A percentile compares a stretch with the other conserved stretches of the same genome.
Evolutionary conservation across 805 yeast species (phyloP).

Genomic region (Suhomyces tanzawaensis): DNA sequence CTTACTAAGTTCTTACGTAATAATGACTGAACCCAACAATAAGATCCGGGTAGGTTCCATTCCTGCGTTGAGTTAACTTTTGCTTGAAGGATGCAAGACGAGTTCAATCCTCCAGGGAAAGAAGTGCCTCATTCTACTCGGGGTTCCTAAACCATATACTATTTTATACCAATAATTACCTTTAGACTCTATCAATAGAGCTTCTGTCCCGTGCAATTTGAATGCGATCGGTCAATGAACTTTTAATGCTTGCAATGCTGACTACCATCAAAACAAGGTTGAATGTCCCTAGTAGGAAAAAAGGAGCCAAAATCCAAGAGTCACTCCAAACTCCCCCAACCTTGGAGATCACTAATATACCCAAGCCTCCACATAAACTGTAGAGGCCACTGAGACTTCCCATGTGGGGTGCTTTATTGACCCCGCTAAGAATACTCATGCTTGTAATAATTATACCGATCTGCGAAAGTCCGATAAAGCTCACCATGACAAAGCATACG

Average conservation of each 20-base stretch:
- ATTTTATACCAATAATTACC: too few species aligned
- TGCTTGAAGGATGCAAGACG: too few species aligned
- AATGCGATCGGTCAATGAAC: background rate
- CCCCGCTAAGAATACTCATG: slow-evolving; percentile 51
- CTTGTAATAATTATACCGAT: slow-evolving; percentile 62
- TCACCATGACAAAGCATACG: slow-evolving; percentile 39
- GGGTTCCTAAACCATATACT: too few species aligned
- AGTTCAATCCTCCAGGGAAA: too few species aligned
- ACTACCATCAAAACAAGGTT: slow-evolving; percentile 22
- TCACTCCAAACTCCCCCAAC: slow-evolving; percentile 64
- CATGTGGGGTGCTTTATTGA: slow-evolving; percentile 40
- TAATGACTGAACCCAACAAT: too few species aligned
- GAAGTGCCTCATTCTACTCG: too few species aligned
- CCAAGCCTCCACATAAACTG: slow-evolving; percentile 66
- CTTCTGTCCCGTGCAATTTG: too few species aligned
- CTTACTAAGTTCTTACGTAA: too few species aligned
- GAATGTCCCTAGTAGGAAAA: slow-evolving; percentile 49
- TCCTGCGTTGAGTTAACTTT: too few species aligned
- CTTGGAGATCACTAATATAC: slow-evolving; percentile 57
- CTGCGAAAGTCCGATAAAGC: slow-evolving; percentile 55
- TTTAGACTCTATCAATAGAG: too few species aligned
- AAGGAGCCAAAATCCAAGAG: slow-evolving; percentile 56
- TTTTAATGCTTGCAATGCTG: slow-evolving; percentile 1
- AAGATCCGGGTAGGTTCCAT: too few species aligned
- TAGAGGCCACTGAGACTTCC: slow-evolving; percentile 73